A percentile compares a stretch with the other conserved stretches of the same genome.
These are phyloP conservation scores for Pythium scleroteichum DNA, from an alignment of 352 stramenopile genomes.

Conservation along the genomic window DNA sequence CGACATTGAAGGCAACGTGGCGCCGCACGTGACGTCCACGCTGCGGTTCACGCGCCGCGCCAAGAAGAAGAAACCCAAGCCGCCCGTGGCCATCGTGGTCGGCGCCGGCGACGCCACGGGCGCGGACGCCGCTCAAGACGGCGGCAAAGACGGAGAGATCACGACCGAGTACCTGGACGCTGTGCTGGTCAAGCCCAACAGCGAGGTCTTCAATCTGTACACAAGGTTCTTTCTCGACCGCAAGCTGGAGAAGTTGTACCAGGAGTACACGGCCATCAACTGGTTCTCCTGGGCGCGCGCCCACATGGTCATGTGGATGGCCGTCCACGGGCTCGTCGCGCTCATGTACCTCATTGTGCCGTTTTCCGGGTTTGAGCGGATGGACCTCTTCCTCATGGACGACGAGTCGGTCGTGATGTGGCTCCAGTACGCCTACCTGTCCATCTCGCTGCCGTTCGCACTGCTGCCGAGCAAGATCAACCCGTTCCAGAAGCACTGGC, in stretches of 20 bases:
- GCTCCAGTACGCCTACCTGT: slow-evolving; percentile 74
- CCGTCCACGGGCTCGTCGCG: slow-evolving; percentile 67
- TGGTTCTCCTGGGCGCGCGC: slow-evolving; percentile 79
- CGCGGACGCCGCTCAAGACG: background rate
- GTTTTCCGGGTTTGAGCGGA: slow-evolving; percentile 55
- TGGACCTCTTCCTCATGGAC: slow-evolving; percentile 71
- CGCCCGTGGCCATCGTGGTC: background rate
- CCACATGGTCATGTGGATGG: slow-evolving; percentile 73
- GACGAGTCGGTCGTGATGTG: slow-evolving; percentile 42
- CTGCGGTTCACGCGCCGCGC: slow-evolving; percentile 22
- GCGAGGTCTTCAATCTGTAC: slow-evolving; percentile 78
- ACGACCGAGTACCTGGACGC: slow-evolving; percentile 77
- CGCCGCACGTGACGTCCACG: slow-evolving; percentile 21
- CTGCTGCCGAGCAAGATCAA: slow-evolving; percentile 61
- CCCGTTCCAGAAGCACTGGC: slow-evolving; percentile 75
- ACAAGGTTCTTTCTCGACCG: slow-evolving; percentile 78
- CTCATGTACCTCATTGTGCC: slow-evolving; percentile 65
- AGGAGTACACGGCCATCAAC: slow-evolving; percentile 83
- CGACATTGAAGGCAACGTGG: slow-evolving; percentile 30
- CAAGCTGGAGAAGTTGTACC: slow-evolving; percentile 76
- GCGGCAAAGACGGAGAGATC: slow-evolving; percentile 31
- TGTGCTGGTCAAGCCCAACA: slow-evolving; percentile 69
- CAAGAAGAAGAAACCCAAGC: slow-evolving; percentile 25
- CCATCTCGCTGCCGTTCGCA: slow-evolving; percentile 72
- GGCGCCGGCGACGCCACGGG: background rate